Evolutionary conservation across 1,284 basidiomycete species (phyloP), one percentile per base, ranked within the genome.

Genomic region (Filobasidium uniguttulatum): DNA sequence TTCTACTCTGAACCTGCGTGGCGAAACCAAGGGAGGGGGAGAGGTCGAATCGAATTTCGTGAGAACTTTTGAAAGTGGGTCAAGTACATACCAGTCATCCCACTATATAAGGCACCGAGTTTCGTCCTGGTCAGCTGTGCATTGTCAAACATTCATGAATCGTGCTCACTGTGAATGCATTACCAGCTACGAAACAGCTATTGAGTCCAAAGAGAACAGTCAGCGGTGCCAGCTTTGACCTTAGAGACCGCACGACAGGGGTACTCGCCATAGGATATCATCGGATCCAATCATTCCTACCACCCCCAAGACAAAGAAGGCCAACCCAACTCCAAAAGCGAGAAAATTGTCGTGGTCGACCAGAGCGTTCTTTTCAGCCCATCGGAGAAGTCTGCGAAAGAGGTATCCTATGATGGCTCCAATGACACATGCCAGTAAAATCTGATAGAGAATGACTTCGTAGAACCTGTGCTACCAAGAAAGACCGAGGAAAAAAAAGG

Each of bases 271-370:
- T 9, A 96, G 75, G 8, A 96, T 79, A 67, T 96, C 90, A 70
- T 96, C 90, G 1, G 86, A 84, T 14, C 90, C 90, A 22, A 93
- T 73, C 25, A 93, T 75, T 0, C 84, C 83, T 48, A 83, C 83
- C 25, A 83, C 73, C 12, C 89, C 90, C 52, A 88, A 83, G 17
- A 84, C 86, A 57, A 93, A 62, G 44, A 74, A 65, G 5, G 72
- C 66, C 12, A 71, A 56, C 4, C 65, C 67, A 15, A 70, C 59
- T 9, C 67, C 64, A 48, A 64, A 69, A 1, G 64, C 60, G 3
- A 69, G 55, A 52, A 69, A 69, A 1, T 62, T 64, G 45, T 69
- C 67, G 58, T 69, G 67, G 48, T 70, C 68, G 46, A 70, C 67
- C 7, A 62, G 49, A 35, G 63, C 62, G 43, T 54, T 56, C 25